These are phyloP conservation scores for Cucumis sativus DNA, from an alignment of 306 rosid species.

Conservation along the genomic window Cucumber_9930_V3 NC_026655.2:5532001-5532500, in stretches of 20 bases:
- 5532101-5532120: neutral
- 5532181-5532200: constrained; percentile 5
- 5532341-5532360: constrained; percentile 2
- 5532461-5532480: constrained; percentile 41
- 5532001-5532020: constrained; percentile 10
- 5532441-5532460: constrained; percentile 92
- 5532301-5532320: neutral
- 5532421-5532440: constrained; percentile 58
- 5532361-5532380: neutral
- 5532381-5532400: constrained; percentile 56
- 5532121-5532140: neutral
- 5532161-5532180: neutral
- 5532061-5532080: neutral
- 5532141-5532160: neutral
- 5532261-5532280: constrained; percentile 38
- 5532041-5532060: constrained; percentile 6
- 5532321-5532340: neutral
- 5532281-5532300: constrained; percentile 37
- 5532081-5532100: neutral
- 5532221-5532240: constrained; percentile 42
- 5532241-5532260: constrained; percentile 51
- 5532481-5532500: constrained; percentile 54
- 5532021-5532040: constrained; percentile 22
- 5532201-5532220: constrained; percentile 36
- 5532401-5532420: constrained; percentile 46